A percentile compares a stretch with the other conserved stretches of the same genome.
phyloP scores from a whole-genome alignment of 805 yeast genomes.

The Crinitomyces ghanaensis region DNA sequence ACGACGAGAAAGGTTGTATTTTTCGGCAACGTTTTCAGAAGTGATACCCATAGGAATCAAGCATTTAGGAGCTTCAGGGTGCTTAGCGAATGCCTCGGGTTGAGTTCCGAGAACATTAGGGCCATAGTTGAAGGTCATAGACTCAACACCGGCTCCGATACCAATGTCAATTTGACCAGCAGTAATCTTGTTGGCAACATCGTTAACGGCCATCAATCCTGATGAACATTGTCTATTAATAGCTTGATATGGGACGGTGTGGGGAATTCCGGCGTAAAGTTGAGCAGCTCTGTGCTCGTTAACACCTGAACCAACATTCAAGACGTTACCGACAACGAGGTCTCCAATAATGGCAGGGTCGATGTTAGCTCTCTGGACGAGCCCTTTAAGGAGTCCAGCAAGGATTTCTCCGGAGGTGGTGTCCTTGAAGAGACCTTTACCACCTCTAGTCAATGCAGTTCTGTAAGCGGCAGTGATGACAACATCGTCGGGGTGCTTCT shows the following conservation, averaged over 20 bases:
- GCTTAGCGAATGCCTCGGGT: conserved; percentile 36
- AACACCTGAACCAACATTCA: conserved; percentile 89
- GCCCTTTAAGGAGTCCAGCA: conserved; percentile 48
- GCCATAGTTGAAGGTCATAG: conserved; percentile 88
- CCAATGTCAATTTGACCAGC: conserved; percentile 88
- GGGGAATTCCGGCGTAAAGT: conserved; percentile 84
- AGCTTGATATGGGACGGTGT: conserved; percentile 66
- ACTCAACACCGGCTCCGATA: conserved; percentile 85
- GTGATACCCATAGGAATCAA: conserved; percentile 94
- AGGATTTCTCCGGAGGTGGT: conserved; percentile 71
- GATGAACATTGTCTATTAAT: conserved; percentile 92
- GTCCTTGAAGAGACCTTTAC: conserved; percentile 77
- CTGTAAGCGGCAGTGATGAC: conserved; percentile 85
- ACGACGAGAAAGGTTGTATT: conserved; percentile 50
- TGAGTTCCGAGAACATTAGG: conserved; percentile 58
- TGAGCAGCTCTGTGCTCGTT: conserved; percentile 89
- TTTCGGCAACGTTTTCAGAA: conserved; percentile 75
- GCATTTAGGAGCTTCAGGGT: conserved; percentile 52
- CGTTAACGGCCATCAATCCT: conserved; percentile 82
- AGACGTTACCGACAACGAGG: conserved; percentile 81
- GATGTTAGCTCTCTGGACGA: conserved; percentile 41
- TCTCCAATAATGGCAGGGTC: conserved; percentile 62
- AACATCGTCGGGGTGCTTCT: conserved; percentile 74
- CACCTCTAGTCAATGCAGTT: conserved; percentile 82
- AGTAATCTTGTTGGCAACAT: conserved; percentile 77